These are phyloP conservation scores for Aspergillus novoparasiticus DNA, from an alignment of 2,329 filamentous ascomycete species.

Conservation along the genomic window DNA sequence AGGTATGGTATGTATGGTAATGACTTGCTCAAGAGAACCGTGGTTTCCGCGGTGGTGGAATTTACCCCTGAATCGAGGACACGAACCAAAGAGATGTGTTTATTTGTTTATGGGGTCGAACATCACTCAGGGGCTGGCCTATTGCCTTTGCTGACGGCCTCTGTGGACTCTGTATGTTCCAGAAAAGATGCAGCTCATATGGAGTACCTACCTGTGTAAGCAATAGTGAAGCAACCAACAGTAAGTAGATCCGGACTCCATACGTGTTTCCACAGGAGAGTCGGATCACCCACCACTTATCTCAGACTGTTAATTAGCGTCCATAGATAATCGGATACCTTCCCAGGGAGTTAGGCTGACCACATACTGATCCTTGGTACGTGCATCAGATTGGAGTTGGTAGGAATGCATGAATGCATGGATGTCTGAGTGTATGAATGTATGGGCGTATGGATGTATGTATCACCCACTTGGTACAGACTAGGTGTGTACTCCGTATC, in stretches of 20 bases:
- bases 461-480: not conserved
- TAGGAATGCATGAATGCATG: not conserved
- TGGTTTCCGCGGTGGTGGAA: slow-evolving; percentile 20
- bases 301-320: not conserved
- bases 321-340: not conserved
- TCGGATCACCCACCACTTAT: not conserved
- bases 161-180: not conserved
- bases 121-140: slow-evolving; percentile 10
- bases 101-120: slow-evolving; percentile 9
- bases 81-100: slow-evolving; percentile 22
- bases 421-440: too few relatives aligned
- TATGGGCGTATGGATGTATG: not conserved
- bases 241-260: not conserved
- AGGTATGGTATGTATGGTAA: slow-evolving; percentile 17
- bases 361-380: slow-evolving; percentile 1
- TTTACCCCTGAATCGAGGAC: slow-evolving; percentile 29
- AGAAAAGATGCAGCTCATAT: not conserved
- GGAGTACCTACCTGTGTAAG: not conserved
- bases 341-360: not conserved
- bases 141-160: not conserved
- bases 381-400: not conserved
- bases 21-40: slow-evolving; percentile 18
- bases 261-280: not conserved
- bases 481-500: not conserved
- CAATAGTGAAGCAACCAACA: slow-evolving; percentile 1